Percentiles rank a stretch among this genome's conserved stretches.
Conservation (phyloP, 805 yeast species). For the Metschnikowia lachancei region DNA sequence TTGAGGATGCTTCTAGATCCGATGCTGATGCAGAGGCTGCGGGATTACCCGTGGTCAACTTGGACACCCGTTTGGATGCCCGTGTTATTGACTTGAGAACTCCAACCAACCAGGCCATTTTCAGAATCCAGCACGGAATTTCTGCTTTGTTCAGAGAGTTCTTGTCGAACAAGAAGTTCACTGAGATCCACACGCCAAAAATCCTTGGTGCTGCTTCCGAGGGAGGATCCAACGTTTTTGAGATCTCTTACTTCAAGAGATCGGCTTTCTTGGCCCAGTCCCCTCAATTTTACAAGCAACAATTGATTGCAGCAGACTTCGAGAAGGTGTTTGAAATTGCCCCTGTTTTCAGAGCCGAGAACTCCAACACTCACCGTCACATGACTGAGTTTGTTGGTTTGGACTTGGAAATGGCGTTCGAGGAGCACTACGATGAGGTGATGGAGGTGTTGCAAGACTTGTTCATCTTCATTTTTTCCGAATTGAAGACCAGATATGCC, state of each 20-base stretch:
- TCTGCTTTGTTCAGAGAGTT: slow-evolving; percentile 87
- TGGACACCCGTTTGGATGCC: slow-evolving; percentile 92
- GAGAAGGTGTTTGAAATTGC: slow-evolving; percentile 95
- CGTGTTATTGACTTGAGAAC: slow-evolving; percentile 97
- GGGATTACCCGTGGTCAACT: slow-evolving; percentile 89
- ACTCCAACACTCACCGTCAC: slow-evolving; percentile 98
- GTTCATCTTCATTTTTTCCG: slow-evolving; percentile 83
- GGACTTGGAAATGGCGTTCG: slow-evolving; percentile 97
- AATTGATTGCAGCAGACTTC: slow-evolving; percentile 95
- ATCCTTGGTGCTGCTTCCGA: slow-evolving; percentile 93
- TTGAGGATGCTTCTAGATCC: slow-evolving; percentile 95
- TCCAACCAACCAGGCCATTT: slow-evolving; percentile 94
- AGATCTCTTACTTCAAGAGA: slow-evolving; percentile 87
- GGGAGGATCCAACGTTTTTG: slow-evolving; percentile 97
- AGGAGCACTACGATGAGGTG: slow-evolving; percentile 96
- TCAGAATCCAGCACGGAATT: slow-evolving; percentile 89
- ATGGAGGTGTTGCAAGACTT: slow-evolving; percentile 60
- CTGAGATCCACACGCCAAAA: slow-evolving; percentile 96
- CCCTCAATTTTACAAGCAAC: slow-evolving; percentile 97
- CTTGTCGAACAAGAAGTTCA: slow-evolving; percentile 61
- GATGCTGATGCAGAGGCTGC: slow-evolving; percentile 92
- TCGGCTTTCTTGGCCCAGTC: slow-evolving; percentile 95
- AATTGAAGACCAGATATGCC: slow-evolving; percentile 74
- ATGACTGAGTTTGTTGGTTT: slow-evolving; percentile 98
- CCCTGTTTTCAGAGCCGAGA: slow-evolving; percentile 98